Evolutionary conservation across 768 basidiomycete genomes (phyloP), one percentile per base, ranked within the genome.

Genomic region (Suillus plorans): DNA sequence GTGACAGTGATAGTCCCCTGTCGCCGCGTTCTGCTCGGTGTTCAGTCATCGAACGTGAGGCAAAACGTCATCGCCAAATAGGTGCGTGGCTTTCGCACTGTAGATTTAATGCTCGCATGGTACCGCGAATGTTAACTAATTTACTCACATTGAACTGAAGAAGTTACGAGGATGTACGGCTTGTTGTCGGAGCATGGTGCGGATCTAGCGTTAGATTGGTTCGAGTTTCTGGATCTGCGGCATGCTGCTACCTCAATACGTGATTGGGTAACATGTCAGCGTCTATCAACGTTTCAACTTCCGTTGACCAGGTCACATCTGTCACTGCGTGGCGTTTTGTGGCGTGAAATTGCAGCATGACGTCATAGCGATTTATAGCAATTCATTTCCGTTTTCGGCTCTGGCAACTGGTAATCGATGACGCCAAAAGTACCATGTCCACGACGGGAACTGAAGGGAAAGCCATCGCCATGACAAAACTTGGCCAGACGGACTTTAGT

Each of bases 121-220:
- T 59, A 42, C 25, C 18, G 58, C 41, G 25, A 31, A 18, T 31
- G 28, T 59, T 41, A 59, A 9, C 28, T 20, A 28, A 59, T 59
- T 59, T 59, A 59, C 58, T 59, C 58, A 59, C 58, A 39, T 59
- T 42, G 39, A 28, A 59, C 8, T 20, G 57, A 59, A 31, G 25
- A 31, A 28, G 25, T 25, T 25, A 41, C 57, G 25, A 41, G 39
- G 18, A 41, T 28, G 22, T 25, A 16, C 37, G 9, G 14, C 22
- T 59, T 42, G 39, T 31, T 42, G 41, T 42, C 58, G 31, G 58
- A 42, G 41, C 41, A 31, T 39, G 57, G 18, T 59, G 39, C 57
- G 57, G 39, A 59, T 42, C 42, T 59, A 59, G 41, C 42, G 39
- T 59, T 41, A 42, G 39, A 28, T 41, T 20, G 18, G 0, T 18